These are phyloP conservation scores for Eurotiales sp. DNA, from an alignment of 2,329 filamentous ascomycete genomes.

Conservation along the genomic window DNA sequence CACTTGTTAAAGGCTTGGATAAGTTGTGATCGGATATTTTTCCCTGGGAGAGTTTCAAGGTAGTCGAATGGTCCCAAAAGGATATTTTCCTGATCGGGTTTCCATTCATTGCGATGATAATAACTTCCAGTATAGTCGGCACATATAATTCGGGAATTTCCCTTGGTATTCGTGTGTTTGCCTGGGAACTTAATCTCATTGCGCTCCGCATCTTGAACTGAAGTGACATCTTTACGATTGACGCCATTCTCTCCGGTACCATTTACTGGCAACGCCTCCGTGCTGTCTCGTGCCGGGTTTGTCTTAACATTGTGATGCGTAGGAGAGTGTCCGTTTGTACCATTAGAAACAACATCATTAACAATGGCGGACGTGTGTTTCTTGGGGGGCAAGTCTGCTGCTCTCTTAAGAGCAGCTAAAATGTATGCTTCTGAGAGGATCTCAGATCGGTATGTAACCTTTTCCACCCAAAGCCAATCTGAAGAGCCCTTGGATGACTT, in stretches of 20 bases:
- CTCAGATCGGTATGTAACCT: conserved; percentile 21
- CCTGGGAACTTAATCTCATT: too few species aligned
- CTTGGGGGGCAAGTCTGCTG: neutral
- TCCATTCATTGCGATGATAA: conserved; percentile 8
- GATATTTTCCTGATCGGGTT: conserved; percentile 2
- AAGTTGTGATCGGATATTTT: conserved; percentile 35
- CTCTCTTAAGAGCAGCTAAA: conserved; percentile 24
- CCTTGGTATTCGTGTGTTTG: neutral
- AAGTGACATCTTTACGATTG: neutral
- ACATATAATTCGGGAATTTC: neutral
- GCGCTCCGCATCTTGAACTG: too few species aligned
- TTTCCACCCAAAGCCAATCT: conserved; percentile 22
- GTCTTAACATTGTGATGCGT: too few species aligned
- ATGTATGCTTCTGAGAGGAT: conserved; percentile 24
- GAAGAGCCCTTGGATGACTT: conserved; percentile 4
- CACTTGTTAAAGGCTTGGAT: conserved; percentile 39
- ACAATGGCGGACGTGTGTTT: neutral
- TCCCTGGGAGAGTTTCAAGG: conserved; percentile 32
- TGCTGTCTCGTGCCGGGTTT: neutral
- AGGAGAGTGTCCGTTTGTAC: neutral
- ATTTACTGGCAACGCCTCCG: neutral
- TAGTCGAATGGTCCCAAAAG: conserved; percentile 27
- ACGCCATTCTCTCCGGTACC: neutral
- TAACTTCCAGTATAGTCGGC: neutral
- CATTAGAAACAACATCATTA: neutral